Percentiles rank a stretch among this genome's conserved stretches.
phyloP scores from a whole-genome alignment of 345 rosid species.

The Conringia planisiliqua region DNA sequence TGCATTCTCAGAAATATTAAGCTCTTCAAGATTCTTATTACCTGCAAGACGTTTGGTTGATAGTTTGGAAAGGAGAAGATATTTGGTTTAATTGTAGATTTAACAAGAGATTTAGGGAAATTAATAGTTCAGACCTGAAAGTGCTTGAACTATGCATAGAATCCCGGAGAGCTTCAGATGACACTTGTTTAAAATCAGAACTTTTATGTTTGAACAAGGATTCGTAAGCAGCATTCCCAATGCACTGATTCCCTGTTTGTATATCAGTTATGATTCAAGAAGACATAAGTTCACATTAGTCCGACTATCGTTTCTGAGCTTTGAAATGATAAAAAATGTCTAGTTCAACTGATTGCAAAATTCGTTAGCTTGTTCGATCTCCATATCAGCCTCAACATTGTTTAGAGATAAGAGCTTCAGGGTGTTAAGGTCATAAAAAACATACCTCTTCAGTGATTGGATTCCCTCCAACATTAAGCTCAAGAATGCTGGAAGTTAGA shows the following conservation, averaged over 20 bases:
- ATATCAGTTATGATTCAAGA: conserved; percentile 4
- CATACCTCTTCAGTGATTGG: conserved; percentile 65
- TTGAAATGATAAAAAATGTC: not conserved
- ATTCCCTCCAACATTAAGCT: conserved; percentile 79
- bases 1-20: conserved; percentile 61
- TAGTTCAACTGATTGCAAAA: not conserved
- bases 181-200: conserved; percentile 65
- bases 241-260: conserved; percentile 60
- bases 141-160: conserved; percentile 63
- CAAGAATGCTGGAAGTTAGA: conserved; percentile 49
- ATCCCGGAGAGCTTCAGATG: conserved; percentile 66
- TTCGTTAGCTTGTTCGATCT: not conserved
- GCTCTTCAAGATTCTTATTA: conserved; percentile 67
- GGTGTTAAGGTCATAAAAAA: conserved; percentile 14
- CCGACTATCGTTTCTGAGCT: not conserved
- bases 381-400: not conserved
- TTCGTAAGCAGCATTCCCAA: conserved; percentile 55
- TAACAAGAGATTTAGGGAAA: not conserved
- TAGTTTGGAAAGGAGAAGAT: not conserved
- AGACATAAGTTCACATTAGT: not conserved
- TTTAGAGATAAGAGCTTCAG: not conserved
- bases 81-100: not conserved
- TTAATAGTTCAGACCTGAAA: conserved; percentile 50
- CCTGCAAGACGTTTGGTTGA: conserved; percentile 37
- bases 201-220: conserved; percentile 59